Evolutionary conservation across 768 basidiomycete genomes (phyloP), one percentile per base, ranked within the genome.

Genomic region (Gloeophyllum trabeum): DNA sequence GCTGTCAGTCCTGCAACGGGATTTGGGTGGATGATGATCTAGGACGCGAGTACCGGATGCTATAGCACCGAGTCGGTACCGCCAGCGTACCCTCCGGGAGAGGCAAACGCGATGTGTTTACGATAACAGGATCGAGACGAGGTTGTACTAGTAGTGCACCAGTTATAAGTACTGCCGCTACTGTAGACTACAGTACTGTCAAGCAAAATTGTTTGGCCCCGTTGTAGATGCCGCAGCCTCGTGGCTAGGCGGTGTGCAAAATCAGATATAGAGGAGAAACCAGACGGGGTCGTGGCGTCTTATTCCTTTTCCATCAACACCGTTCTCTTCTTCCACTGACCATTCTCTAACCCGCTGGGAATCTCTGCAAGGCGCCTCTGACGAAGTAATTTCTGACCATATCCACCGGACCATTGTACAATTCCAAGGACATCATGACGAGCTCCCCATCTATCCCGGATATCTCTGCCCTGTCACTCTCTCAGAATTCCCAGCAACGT

Each of bases 401-500:
- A n/a, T 32, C 28, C 16, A 32, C 28, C 16, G 10, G 16, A 16
- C 28, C 28, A 10, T 32, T 32, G 16, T 32, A 32, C 16, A 10
- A 32, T 10, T 12, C 36, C 20, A 7, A 37, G 36, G 36, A 41
- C 38, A 73, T 77, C 73, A 89, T 89, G 85, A 81, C 83, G 54
- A 79, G 65, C 58, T 76, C 84, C 51, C 79, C 85, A 24, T 60
- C 65, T 36, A 64, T 71, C 30, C 85, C 86, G 49, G 84, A 88
- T 67, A 75, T 90, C 52, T 77, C 81, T 39, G 69, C 81, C 51
- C 65, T 89, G 56, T 79, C 84, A 54, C 76, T 88, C 61, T 73
- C 73, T 62, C 67, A 74, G 54, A 56, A 66, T 48, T 67, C 75
- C 48, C 79, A 76, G 63, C 81, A 75, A 80, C 83, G 82, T 74